Conservation (phyloP, 495 filamentous ascomycete species). For the Hypoxylon lenormandii region DNA sequence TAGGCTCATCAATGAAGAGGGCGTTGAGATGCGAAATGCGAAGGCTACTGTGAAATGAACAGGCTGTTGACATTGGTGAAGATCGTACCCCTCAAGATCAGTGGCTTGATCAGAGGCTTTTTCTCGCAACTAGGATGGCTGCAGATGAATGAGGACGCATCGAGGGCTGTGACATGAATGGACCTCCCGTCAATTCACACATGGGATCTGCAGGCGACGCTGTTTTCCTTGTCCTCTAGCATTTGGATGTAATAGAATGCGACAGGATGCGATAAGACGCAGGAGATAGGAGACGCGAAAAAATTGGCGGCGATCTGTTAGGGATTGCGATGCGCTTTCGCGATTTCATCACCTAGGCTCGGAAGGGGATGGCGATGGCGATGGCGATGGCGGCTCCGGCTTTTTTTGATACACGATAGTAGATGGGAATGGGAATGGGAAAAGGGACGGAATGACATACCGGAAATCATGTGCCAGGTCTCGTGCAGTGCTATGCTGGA, state of each 20-base stretch:
- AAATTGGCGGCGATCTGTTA: conserved; percentile 20
- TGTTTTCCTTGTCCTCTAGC: neutral
- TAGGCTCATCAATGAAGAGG: neutral
- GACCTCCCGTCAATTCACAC: conserved; percentile 22
- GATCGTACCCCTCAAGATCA: conserved; percentile 2
- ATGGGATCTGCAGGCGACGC: conserved; percentile 18
- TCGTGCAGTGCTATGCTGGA: conserved; percentile 48
- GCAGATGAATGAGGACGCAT: conserved; percentile 23
- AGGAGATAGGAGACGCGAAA: conserved; percentile 26
- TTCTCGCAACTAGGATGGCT: conserved; percentile 10
- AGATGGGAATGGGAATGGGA: neutral
- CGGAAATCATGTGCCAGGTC: conserved; percentile 52
- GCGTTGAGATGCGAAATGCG: conserved; percentile 1
- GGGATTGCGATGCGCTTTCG: conserved; percentile 8
- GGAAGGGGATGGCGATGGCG: conserved; percentile 7
- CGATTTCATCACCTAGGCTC: conserved; percentile 1
- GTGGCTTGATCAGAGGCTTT: conserved; percentile 14
- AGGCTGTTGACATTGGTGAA: conserved; percentile 21
- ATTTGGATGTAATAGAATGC: neutral
- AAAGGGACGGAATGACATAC: conserved; percentile 40
- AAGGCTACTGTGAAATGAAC: conserved; percentile 8
- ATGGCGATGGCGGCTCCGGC: conserved; percentile 19
- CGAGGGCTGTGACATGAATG: conserved; percentile 5
- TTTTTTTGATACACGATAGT: conserved; percentile 10
- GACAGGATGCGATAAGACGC: conserved; percentile 7